Percentiles rank a stretch among this genome's conserved stretches.
phyloP scores from a whole-genome alignment of 78 protist species.

The Creolimax fragrantissima region DNA sequence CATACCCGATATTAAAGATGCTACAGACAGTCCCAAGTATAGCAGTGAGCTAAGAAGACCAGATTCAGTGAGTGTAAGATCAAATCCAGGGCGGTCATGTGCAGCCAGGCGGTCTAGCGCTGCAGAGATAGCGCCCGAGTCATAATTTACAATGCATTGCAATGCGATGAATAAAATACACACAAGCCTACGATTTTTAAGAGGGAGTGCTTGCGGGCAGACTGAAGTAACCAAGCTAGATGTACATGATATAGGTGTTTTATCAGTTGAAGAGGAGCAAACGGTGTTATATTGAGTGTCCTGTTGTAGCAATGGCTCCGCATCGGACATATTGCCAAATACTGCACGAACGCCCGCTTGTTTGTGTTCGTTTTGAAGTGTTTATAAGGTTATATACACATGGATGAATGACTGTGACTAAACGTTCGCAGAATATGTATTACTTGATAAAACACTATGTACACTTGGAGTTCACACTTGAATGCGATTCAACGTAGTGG shows the following conservation, averaged over 20 bases:
- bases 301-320: not conserved
- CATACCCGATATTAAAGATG: conserved; percentile 12
- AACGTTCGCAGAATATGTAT: too few species aligned
- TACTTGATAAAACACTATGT: too few species aligned
- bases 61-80: not conserved
- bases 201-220: not conserved
- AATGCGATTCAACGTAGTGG: too few species aligned
- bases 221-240: not conserved
- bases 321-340: not conserved
- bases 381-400: not conserved
- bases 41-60: conserved; percentile 16
- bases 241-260: not conserved
- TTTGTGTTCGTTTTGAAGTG: not conserved
- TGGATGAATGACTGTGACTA: too few species aligned
- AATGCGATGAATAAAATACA: not conserved
- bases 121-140: conserved; percentile 25
- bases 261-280: not conserved
- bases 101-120: not conserved
- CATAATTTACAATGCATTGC: conserved; percentile 4
- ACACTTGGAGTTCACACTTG: too few species aligned
- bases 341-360: not conserved
- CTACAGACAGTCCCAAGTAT: conserved; percentile 14
- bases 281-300: not conserved
- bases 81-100: not conserved
- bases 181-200: not conserved